A percentile compares a stretch with the other conserved stretches of the same genome.
Evolutionary conservation across 1,139 yeast genomes (phyloP).

Genomic region (Taiozyma sp.): DNA sequence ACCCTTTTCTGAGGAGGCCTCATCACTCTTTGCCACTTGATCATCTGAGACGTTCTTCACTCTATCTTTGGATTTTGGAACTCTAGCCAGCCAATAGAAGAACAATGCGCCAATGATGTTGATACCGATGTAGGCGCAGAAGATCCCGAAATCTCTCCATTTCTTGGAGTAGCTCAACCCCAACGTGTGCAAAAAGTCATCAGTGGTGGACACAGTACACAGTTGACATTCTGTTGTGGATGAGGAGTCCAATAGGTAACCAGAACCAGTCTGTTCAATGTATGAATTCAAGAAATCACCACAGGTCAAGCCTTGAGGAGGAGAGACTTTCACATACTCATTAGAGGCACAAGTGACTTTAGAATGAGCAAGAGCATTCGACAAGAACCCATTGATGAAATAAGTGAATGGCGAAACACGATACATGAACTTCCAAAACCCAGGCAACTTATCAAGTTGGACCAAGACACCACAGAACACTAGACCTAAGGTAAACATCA

Average conservation of each 20-base stretch:
- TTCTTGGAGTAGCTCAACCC: slow-evolving; percentile 39
- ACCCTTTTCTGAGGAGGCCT: background rate
- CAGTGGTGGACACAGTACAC: slow-evolving; percentile 47
- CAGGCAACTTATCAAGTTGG: slow-evolving; percentile 48
- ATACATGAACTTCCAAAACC: slow-evolving; percentile 62
- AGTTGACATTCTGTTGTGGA: slow-evolving; percentile 44
- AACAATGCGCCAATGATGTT: slow-evolving; percentile 47
- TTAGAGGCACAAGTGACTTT: slow-evolving; percentile 40
- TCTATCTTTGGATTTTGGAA: slow-evolving; percentile 42
- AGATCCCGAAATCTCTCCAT: slow-evolving; percentile 66
- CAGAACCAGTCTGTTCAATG: slow-evolving; percentile 45
- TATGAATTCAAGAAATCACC: slow-evolving; percentile 44
- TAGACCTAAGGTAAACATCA: slow-evolving; percentile 63
- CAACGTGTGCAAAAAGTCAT: slow-evolving; percentile 43
- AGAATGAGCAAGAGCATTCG: slow-evolving; percentile 49
- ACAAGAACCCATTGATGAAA: slow-evolving; percentile 45
- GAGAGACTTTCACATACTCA: slow-evolving; percentile 43
- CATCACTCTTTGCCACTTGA: background rate
- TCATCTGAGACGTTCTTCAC: slow-evolving; percentile 14
- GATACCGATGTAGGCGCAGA: slow-evolving; percentile 38
- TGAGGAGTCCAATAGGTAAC: slow-evolving; percentile 42
- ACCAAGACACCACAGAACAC: slow-evolving; percentile 84
- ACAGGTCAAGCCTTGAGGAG: slow-evolving; percentile 53
- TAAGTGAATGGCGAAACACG: slow-evolving; percentile 65
- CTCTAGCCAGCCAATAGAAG: slow-evolving; percentile 76